Evolutionary conservation across 2,329 filamentous ascomycete genomes (phyloP).

Genomic region (Penicillium brasilianum): DNA sequence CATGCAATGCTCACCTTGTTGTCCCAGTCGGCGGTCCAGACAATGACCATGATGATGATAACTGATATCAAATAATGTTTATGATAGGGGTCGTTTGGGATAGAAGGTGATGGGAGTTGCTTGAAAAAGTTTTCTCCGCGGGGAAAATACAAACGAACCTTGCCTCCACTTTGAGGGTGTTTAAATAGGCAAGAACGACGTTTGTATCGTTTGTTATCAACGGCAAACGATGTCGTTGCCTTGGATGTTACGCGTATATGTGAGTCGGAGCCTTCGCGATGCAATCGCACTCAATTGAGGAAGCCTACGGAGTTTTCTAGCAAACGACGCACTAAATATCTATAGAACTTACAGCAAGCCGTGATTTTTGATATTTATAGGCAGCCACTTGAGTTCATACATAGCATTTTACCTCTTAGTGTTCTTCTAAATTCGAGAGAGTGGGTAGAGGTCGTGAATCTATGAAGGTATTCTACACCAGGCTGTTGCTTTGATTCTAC

Average conservation of each 20-base stretch:
- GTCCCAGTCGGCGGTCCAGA: conserved; percentile 2
- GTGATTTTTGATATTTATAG: background rate
- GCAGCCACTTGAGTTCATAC: background rate
- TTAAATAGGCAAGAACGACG: background rate
- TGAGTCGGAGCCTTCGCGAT: no score
- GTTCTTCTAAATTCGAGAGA: background rate
- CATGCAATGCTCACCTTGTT: background rate
- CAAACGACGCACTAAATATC: background rate
- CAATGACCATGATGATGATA: conserved; percentile 3
- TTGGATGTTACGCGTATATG: background rate
- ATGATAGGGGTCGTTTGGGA: background rate
- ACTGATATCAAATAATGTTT: background rate
- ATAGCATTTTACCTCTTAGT: background rate
- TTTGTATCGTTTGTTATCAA: background rate
- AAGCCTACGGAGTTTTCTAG: background rate
- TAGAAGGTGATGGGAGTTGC: background rate
- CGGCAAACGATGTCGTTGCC: background rate
- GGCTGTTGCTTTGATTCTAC: no score
- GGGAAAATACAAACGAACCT: background rate
- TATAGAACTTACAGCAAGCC: background rate
- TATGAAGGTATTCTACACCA: background rate
- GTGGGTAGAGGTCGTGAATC: background rate
- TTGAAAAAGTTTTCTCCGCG: no score
- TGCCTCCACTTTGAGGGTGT: no score
- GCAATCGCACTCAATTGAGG: background rate